phyloP scores from a whole-genome alignment of 2,329 filamentous ascomycete species.

The Penicillium sp. region DNA sequence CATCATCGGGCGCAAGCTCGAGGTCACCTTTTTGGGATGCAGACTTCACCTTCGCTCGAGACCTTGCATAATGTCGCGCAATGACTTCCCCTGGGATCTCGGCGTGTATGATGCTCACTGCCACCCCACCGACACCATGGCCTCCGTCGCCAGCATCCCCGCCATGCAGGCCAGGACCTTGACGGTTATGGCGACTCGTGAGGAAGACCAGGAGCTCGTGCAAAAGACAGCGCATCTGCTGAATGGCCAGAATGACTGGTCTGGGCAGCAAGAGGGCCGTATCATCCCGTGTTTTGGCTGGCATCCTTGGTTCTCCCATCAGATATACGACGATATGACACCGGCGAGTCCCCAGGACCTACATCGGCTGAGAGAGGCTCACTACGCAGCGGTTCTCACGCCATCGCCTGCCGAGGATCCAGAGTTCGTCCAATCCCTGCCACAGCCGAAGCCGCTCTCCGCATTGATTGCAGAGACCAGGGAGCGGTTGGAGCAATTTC shows the following conservation, averaged over 20 bases:
- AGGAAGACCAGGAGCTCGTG: constrained; percentile 61
- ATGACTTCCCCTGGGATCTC: constrained; percentile 59
- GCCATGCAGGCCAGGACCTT: constrained; percentile 58
- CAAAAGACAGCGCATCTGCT: constrained; percentile 45
- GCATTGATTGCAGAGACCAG: constrained; percentile 52
- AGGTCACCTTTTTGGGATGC: no score
- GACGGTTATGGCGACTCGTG: constrained; percentile 62
- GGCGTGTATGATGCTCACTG: constrained; percentile 65
- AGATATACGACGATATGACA: constrained; percentile 51
- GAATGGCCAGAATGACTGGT: constrained; percentile 10
- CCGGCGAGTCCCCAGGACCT: constrained; percentile 6
- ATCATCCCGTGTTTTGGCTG: constrained; percentile 64
- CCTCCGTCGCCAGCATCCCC: constrained; percentile 53
- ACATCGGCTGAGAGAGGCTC: constrained; percentile 38
- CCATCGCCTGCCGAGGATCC: constrained; percentile 47
- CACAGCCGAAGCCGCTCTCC: constrained; percentile 54
- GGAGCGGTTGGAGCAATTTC: constrained; percentile 49
- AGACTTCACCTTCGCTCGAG: no score
- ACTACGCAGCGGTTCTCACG: constrained; percentile 56
- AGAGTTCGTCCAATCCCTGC: constrained; percentile 51
- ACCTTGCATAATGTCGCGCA: constrained; percentile 13
- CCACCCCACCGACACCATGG: constrained; percentile 64
- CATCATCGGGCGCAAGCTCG: no score
- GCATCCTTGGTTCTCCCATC: constrained; percentile 67
- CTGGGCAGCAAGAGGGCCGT: constrained; percentile 33